Conservation (phyloP, 352 stramenopile species). For the Phytopythium litorale region DNA sequence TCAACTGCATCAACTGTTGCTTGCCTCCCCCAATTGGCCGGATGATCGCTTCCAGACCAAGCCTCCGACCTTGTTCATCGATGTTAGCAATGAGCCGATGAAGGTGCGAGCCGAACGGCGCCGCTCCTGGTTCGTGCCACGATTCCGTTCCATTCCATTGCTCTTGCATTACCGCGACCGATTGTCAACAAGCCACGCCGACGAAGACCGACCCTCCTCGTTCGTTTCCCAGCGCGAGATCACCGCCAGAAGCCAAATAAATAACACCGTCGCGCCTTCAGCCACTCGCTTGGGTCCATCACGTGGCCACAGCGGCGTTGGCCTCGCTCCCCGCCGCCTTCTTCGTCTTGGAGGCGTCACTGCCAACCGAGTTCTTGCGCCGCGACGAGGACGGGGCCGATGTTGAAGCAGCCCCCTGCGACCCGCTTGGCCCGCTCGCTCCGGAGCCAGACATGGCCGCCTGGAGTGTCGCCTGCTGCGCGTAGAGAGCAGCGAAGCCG, state of each 20-base stretch:
- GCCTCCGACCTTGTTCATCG: no score
- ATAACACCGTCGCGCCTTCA: constrained; percentile 1
- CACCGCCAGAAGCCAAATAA: neutral
- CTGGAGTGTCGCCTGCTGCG: constrained; percentile 40
- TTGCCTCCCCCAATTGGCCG: no score
- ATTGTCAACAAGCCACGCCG: neutral
- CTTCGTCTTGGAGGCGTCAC: neutral
- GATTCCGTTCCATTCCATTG: neutral
- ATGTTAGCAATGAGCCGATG: no score
- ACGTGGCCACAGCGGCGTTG: neutral
- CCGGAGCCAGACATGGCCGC: constrained; percentile 13
- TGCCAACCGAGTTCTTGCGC: constrained; percentile 1
- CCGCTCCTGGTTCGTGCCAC: no score
- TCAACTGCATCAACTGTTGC: no score
- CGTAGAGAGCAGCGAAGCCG: constrained; percentile 56
- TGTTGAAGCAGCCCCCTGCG: neutral
- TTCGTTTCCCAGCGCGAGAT: neutral
- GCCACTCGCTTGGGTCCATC: neutral
- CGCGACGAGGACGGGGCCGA: neutral
- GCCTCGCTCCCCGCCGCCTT: neutral
- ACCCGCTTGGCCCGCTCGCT: neutral
- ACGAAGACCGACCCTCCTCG: neutral
- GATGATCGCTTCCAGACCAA: no score
- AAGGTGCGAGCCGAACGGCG: neutral
- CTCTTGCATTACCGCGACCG: neutral